These are phyloP conservation scores for Suillus fuscotomentosus DNA, from an alignment of 768 basidiomycete species.

Conservation along the genomic window DNA sequence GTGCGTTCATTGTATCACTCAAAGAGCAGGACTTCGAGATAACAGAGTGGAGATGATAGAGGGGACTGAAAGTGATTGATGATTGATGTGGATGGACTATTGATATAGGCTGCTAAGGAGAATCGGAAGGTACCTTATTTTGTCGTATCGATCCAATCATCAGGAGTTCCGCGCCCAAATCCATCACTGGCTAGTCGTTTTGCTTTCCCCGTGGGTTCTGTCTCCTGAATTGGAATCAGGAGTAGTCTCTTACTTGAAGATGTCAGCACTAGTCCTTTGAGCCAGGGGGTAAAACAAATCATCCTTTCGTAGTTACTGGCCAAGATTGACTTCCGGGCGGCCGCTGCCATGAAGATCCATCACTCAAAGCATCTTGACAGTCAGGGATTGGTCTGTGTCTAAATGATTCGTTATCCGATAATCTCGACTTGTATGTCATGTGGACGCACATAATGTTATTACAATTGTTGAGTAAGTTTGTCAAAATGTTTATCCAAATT, in stretches of 20 bases:
- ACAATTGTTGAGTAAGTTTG: background rate
- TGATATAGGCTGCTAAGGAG: slow-evolving; percentile 3
- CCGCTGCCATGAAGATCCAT: background rate
- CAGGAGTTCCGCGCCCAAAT: background rate
- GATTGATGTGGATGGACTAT: background rate
- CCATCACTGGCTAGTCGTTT: background rate
- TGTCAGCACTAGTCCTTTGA: background rate
- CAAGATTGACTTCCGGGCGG: background rate
- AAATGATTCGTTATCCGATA: background rate
- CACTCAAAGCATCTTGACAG: background rate
- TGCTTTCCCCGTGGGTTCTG: background rate
- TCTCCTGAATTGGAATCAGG: background rate
- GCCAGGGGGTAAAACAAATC: background rate
- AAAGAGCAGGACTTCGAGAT: background rate
- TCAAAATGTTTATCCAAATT: background rate
- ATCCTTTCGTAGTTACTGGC: background rate
- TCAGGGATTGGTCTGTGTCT: background rate
- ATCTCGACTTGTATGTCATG: background rate
- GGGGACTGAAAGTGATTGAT: background rate
- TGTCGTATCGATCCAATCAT: background rate
- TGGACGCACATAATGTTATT: background rate
- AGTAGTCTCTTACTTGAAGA: background rate
- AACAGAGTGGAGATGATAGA: background rate
- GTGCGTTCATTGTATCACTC: background rate
- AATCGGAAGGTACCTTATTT: background rate